These are phyloP conservation scores for Aleurites moluccanus DNA, from an alignment of 441 rosid genomes.

Conservation along the genomic window DNA sequence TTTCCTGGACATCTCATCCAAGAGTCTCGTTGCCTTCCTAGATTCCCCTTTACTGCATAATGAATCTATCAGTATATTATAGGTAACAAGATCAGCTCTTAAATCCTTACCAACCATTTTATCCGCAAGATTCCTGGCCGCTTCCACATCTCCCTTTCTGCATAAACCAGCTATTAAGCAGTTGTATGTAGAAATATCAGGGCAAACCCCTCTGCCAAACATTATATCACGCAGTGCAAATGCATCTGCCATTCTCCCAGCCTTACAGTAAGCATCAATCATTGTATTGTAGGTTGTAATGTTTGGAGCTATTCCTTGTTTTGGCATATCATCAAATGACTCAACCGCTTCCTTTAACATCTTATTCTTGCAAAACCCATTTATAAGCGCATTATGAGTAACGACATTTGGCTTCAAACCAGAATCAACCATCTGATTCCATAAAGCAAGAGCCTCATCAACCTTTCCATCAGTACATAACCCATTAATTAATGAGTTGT, in stretches of 20 bases:
- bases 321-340: constrained; percentile 42
- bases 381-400: constrained; percentile 63
- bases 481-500: constrained; percentile 62
- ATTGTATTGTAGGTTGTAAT: constrained; percentile 55
- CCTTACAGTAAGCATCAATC: constrained; percentile 70
- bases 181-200: constrained; percentile 61
- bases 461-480: constrained; percentile 52
- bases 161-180: constrained; percentile 70
- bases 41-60: constrained; percentile 56
- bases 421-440: constrained; percentile 51
- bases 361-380: constrained; percentile 62
- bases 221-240: constrained; percentile 45
- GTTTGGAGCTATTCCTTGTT: constrained; percentile 44
- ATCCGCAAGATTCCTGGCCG: constrained; percentile 41
- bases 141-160: constrained; percentile 40
- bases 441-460: constrained; percentile 48
- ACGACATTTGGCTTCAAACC: constrained; percentile 55
- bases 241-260: constrained; percentile 53
- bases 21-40: constrained; percentile 51
- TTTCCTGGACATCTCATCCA: constrained; percentile 50
- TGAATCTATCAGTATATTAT: constrained; percentile 59
- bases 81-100: constrained; percentile 54
- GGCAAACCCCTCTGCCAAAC: constrained; percentile 47
- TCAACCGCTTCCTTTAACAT: constrained; percentile 56
- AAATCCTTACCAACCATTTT: constrained; percentile 45